A percentile compares a stretch with the other conserved stretches of the same genome.
Evolutionary conservation across 768 basidiomycete genomes (phyloP).

Genomic region (Boletus fagicola): DNA sequence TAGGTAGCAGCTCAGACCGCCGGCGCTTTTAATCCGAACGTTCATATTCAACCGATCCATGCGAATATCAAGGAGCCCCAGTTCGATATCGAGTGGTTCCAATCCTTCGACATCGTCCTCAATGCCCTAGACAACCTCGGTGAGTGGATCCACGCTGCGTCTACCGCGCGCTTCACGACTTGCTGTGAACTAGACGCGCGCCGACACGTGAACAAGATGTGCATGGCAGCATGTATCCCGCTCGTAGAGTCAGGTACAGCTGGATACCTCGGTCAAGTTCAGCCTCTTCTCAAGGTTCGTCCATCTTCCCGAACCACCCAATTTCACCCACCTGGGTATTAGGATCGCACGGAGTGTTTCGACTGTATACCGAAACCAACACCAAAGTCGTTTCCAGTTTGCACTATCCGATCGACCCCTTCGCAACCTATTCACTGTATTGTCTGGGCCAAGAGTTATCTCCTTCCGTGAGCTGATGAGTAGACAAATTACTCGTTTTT

Average conservation of each 20-base stretch:
- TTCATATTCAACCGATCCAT: conserved; percentile 83
- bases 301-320: conserved; percentile 2
- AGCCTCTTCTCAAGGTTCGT: conserved; percentile 81
- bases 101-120: conserved; percentile 85
- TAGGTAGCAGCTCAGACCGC: conserved; percentile 85
- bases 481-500: background rate
- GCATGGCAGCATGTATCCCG: conserved; percentile 87
- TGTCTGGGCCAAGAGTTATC: conserved; percentile 97
- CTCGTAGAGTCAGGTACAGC: conserved; percentile 96
- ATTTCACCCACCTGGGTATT: conserved; percentile 1
- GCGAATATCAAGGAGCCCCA: conserved; percentile 93
- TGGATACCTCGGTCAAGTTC: conserved; percentile 96
- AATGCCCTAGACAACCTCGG: conserved; percentile 97
- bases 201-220: conserved; percentile 96
- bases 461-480: conserved; percentile 67
- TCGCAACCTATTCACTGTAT: conserved; percentile 98
- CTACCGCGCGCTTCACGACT: background rate
- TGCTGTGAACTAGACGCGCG: conserved; percentile 67
- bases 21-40: conserved; percentile 81
- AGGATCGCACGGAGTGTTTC: conserved; percentile 93
- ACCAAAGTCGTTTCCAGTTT: conserved; percentile 94
- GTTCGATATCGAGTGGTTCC: conserved; percentile 90
- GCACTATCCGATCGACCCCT: conserved; percentile 95
- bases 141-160: conserved; percentile 34
- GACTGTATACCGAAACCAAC: conserved; percentile 93